Conservation (phyloP, 306 rosid species). For the Dryas alaskensis region DNA sequence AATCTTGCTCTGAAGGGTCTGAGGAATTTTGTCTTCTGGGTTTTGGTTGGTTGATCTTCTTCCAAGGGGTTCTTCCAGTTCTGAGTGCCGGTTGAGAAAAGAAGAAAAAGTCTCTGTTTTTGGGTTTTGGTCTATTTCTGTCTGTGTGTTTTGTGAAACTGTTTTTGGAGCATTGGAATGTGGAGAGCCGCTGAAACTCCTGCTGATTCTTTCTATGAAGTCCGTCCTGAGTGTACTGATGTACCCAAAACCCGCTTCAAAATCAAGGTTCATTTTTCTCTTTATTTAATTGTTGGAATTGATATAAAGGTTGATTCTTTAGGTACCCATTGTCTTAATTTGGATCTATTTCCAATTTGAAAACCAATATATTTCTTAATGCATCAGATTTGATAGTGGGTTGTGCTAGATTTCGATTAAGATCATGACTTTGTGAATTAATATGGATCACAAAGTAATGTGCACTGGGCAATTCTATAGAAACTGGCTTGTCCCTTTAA, state of each 20-base stretch:
- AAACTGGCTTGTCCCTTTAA: not conserved
- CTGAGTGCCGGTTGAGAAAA: slow-evolving; percentile 19
- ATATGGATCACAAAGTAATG: slow-evolving; percentile 13
- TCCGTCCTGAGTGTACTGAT: slow-evolving; percentile 92
- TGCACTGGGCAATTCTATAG: not conserved
- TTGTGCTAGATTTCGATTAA: slow-evolving; percentile 12
- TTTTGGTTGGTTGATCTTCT: slow-evolving; percentile 36
- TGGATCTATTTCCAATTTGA: slow-evolving; percentile 10
- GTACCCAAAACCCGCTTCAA: slow-evolving; percentile 81
- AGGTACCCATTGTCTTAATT: slow-evolving; percentile 17
- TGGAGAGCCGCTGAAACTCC: slow-evolving; percentile 84
- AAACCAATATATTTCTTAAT: not conserved
- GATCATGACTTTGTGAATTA: not conserved
- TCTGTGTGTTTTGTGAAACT: slow-evolving; percentile 3
- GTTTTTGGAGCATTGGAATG: slow-evolving; percentile 52
- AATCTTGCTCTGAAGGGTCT: slow-evolving; percentile 27
- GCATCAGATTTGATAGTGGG: slow-evolving; percentile 10
- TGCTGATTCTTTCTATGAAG: slow-evolving; percentile 90
- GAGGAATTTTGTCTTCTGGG: slow-evolving; percentile 31
- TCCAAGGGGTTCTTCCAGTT: slow-evolving; percentile 48
- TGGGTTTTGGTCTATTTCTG: too few species aligned
- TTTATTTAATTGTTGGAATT: not conserved
- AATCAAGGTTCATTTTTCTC: slow-evolving; percentile 57
- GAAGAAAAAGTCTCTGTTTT: not conserved
- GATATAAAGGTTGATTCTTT: not conserved